phyloP scores from a whole-genome alignment of 352 stramenopile genomes.

The Phytophthora syringae region DNA sequence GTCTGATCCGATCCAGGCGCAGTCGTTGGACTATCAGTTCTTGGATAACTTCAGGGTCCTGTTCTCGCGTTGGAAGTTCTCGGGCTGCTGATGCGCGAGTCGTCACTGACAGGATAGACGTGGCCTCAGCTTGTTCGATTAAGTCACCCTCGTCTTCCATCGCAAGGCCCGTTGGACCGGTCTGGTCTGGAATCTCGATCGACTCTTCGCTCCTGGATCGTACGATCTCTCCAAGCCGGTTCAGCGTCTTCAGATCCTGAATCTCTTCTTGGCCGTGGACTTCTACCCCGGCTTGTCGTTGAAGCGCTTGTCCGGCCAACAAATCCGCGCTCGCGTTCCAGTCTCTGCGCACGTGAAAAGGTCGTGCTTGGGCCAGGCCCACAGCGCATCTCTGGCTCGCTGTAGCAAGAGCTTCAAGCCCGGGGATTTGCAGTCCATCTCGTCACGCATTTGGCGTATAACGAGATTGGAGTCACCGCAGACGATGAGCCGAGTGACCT shows the following conservation, averaged over 20 bases:
- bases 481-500: no score
- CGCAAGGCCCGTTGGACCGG: no score
- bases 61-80: neutral
- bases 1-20: neutral
- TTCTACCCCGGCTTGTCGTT: neutral
- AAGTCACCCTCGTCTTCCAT: no score
- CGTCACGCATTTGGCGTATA: constrained; percentile 1
- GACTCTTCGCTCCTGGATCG: neutral
- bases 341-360: constrained; percentile 5
- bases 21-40: neutral
- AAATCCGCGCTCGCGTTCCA: constrained; percentile 14
- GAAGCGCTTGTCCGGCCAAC: neutral
- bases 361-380: neutral
- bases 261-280: no score
- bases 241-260: neutral
- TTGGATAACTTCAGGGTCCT: neutral
- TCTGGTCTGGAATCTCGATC: no score
- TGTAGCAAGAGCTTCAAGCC: neutral
- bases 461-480: no score
- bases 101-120: neutral
- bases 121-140: neutral
- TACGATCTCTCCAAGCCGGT: neutral
- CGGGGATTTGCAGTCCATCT: constrained; percentile 8
- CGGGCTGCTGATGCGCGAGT: neutral
- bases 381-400: neutral